phyloP scores from a whole-genome alignment of 805 yeast species.

The Ascoidea rubescens region DNA sequence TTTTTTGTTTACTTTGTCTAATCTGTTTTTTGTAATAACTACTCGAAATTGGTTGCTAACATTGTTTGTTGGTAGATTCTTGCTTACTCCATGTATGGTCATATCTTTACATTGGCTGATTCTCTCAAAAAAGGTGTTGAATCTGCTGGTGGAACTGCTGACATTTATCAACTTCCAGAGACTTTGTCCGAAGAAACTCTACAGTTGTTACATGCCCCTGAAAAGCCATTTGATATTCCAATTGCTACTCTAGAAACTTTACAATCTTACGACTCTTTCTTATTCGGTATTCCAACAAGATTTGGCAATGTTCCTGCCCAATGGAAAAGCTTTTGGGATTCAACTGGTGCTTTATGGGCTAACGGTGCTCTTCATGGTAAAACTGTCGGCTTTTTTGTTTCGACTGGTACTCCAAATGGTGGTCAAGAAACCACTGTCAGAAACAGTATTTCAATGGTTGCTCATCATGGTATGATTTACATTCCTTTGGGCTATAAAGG shows the following conservation, averaged over 20 bases:
- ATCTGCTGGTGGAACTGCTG: constrained; percentile 56
- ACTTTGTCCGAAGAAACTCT: constrained; percentile 56
- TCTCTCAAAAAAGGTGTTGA: constrained; percentile 56
- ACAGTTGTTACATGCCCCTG: constrained; percentile 49
- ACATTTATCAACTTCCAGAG: constrained; percentile 70
- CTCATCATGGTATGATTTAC: constrained; percentile 66
- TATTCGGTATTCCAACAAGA: constrained; percentile 74
- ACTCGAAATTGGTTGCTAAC: no score
- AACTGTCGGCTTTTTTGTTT: constrained; percentile 56
- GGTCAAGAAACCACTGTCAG: constrained; percentile 67
- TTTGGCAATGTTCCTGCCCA: constrained; percentile 68
- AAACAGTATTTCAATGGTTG: constrained; percentile 41
- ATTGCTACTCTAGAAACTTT: constrained; percentile 44
- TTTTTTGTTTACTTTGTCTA: no score
- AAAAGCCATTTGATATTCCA: constrained; percentile 38
- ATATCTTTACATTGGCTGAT: constrained; percentile 55
- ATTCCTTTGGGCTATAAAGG: constrained; percentile 65
- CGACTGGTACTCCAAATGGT: constrained; percentile 59
- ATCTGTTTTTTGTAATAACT: no score
- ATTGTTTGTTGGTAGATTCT: constrained; percentile 25
- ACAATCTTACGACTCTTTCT: constrained; percentile 51
- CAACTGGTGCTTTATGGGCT: constrained; percentile 69
- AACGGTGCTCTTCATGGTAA: constrained; percentile 56
- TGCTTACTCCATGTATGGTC: constrained; percentile 75
- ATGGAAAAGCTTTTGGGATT: constrained; percentile 63